phyloP scores from a whole-genome alignment of 176 grass and related monocot species.

The Eremochloa ophiuroides region DNA sequence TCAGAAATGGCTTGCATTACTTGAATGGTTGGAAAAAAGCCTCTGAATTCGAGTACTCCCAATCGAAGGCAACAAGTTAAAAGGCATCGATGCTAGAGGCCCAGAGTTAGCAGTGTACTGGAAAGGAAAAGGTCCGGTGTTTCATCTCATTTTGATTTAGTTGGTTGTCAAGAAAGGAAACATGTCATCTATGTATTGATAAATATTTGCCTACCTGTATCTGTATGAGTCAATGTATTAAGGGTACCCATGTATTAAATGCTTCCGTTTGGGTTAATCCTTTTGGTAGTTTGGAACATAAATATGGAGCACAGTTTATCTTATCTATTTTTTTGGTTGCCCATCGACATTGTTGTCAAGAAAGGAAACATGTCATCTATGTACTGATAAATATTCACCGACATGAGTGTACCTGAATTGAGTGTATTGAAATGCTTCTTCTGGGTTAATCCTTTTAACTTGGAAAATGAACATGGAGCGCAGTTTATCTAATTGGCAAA shows the following conservation, averaged over 20 bases:
- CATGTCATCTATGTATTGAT: constrained; percentile 1
- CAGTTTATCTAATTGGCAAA: background rate
- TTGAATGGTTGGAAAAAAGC: background rate
- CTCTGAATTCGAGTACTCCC: background rate
- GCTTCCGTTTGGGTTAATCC: background rate
- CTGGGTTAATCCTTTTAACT: background rate
- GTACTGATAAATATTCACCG: background rate
- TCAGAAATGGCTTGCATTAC: background rate
- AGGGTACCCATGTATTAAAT: no score
- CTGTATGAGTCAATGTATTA: background rate
- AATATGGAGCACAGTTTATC: background rate
- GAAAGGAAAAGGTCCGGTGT: background rate
- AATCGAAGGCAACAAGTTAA: background rate
- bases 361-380: background rate
- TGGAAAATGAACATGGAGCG: background rate
- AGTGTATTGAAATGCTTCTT: background rate
- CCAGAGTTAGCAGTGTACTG: background rate
- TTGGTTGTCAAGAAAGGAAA: background rate
- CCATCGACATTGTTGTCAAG: background rate
- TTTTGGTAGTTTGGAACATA: background rate
- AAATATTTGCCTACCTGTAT: background rate
- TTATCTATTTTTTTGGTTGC: background rate
- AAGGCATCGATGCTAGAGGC: background rate
- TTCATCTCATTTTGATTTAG: background rate
- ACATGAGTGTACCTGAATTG: background rate